Evolutionary conservation across 2,329 filamentous ascomycete genomes (phyloP).

Genomic region (Pyricularia grisea): DNA sequence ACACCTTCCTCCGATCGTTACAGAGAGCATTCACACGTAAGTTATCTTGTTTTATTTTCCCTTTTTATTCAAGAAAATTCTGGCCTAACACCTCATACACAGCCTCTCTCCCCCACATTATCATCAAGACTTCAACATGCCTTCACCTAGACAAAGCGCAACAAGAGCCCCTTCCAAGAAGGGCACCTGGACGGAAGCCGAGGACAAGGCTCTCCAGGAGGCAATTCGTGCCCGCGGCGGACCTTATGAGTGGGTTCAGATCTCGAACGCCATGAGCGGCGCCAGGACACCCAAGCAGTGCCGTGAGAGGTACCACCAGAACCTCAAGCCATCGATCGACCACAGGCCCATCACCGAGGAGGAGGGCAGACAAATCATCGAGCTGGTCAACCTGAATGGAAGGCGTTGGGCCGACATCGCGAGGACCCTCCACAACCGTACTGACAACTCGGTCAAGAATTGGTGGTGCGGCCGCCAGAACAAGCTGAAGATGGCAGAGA

Average conservation of each 20-base stretch:
- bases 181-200: constrained; percentile 65
- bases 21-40: neutral
- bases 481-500: constrained; percentile 48
- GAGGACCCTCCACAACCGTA: constrained; percentile 68
- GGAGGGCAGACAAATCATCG: constrained; percentile 66
- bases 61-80: neutral
- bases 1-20: neutral
- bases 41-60: neutral
- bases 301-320: constrained; percentile 88
- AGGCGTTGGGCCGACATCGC: constrained; percentile 94
- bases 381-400: constrained; percentile 66
- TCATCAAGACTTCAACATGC: neutral
- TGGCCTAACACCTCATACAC: neutral
- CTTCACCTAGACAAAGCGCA: neutral
- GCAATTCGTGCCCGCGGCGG: neutral
- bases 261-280: constrained; percentile 59
- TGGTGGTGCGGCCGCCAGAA: constrained; percentile 97
- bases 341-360: constrained; percentile 63
- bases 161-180: constrained; percentile 16
- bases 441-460: constrained; percentile 95
- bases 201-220: constrained; percentile 34
- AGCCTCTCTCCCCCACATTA: neutral
- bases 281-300: constrained; percentile 89
- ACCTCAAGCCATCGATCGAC: constrained; percentile 69
- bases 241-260: constrained; percentile 59